Evolutionary conservation across 345 rosid genomes (phyloP).

Genomic region (Eucalyptus pauciflora): DNA sequence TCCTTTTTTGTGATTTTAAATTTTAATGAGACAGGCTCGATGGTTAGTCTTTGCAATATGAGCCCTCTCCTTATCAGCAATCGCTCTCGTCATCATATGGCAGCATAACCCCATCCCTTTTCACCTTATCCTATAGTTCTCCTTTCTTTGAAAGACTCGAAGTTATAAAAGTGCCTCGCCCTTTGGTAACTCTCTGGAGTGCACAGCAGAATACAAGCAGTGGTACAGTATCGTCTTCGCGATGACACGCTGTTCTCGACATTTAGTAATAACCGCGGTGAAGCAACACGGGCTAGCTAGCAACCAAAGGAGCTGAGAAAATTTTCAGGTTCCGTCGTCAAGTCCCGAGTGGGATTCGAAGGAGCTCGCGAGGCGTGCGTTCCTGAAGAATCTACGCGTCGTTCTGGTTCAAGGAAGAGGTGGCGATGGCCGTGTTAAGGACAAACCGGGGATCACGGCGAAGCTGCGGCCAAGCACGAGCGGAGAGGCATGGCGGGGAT

Average conservation of each 20-base stretch:
- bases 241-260: not conserved
- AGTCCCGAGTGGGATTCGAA: too few relatives aligned
- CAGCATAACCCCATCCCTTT: too few relatives aligned
- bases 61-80: not conserved
- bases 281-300: too few relatives aligned
- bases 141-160: not conserved
- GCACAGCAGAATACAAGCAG: not conserved
- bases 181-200: not conserved
- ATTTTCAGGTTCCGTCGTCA: too few relatives aligned
- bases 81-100: too few relatives aligned
- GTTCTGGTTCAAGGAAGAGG: not conserved
- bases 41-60: not conserved
- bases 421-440: not conserved
- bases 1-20: too few relatives aligned
- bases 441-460: not conserved
- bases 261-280: not conserved
- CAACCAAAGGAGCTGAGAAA: too few relatives aligned
- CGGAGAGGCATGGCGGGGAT: not conserved
- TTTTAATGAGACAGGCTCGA: not conserved
- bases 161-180: not conserved
- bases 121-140: too few relatives aligned
- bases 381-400: not conserved
- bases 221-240: not conserved
- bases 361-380: not conserved
- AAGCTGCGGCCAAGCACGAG: not conserved